phyloP scores from a whole-genome alignment of 1,284 basidiomycete genomes.

The Ceratobasidium sp. region DNA sequence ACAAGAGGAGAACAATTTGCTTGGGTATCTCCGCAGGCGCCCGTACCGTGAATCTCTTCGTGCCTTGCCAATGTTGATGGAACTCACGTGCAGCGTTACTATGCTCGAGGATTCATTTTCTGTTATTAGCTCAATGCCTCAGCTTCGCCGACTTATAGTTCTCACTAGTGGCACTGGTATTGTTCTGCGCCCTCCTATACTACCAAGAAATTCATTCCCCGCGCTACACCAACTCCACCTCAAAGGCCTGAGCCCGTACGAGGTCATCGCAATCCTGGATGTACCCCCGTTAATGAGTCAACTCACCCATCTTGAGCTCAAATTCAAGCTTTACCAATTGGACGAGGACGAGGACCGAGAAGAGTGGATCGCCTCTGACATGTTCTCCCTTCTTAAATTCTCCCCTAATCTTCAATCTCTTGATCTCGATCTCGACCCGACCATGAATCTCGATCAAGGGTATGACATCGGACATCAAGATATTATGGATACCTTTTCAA shows the following conservation, averaged over 20 bases:
- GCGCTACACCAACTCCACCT: constrained; percentile 19
- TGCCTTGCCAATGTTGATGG: neutral
- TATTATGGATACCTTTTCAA: constrained; percentile 38
- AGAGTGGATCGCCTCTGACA: constrained; percentile 12
- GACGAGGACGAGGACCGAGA: constrained; percentile 32
- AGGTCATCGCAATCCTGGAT: constrained; percentile 6
- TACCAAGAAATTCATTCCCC: constrained; percentile 7
- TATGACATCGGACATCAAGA: constrained; percentile 41
- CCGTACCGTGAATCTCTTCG: constrained; percentile 32
- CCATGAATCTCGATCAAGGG: neutral
- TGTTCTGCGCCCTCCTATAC: neutral
- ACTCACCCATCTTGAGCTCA: constrained; percentile 12
- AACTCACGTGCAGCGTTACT: constrained; percentile 11
- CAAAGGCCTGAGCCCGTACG: constrained; percentile 25
- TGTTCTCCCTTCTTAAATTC: neutral
- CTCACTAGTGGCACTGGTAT: neutral
- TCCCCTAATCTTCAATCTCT: constrained; percentile 9
- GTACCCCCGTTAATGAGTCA: constrained; percentile 21
- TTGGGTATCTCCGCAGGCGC: constrained; percentile 19
- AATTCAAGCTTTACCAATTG: neutral
- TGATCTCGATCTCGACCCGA: constrained; percentile 27
- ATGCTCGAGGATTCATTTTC: constrained; percentile 29
- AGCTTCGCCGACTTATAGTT: constrained; percentile 15
- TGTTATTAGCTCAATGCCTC: constrained; percentile 9
- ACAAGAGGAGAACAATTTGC: constrained; percentile 29